Evolutionary conservation across 306 rosid genomes (phyloP), one percentile per base, ranked within the genome.

Genomic region (Astragalus membranaceus): DNA sequence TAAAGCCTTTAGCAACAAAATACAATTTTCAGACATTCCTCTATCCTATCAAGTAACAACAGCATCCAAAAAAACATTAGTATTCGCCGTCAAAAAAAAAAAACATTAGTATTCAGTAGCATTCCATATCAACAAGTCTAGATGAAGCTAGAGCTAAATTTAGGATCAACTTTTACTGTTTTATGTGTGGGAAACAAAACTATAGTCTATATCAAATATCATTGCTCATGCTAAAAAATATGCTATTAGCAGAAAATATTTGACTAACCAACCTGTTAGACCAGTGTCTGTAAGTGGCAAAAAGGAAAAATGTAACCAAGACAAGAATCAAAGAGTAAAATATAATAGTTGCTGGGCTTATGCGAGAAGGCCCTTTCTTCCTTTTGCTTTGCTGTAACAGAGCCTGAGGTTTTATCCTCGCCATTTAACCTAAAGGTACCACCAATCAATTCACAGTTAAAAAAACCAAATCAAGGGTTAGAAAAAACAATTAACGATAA

Each of bases 371-470:
- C 14, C 88, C 93, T 75, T 88, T 88, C 77, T 88, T 88, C 80
- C 85, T 88, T 82, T 88, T 88, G 87, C 93, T 88, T 79, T 88
- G 93, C 67, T 85, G 93, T 47, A 88, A 78, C 75, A 85, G 78
- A 71, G 93, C 77, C 82, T 85, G 90, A 42, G 93, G 93, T 64
- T 88, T 88, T 50, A 88, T 88, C 88, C 87, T 88, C 20, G 84
- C 93, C 93, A 88, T 88, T 7, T 42, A 52, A 12, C 79, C 64
- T 48, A 80, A 41, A 7, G 13, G 5, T 12, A 51, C 20, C 52
- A 59, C 14, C 58, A 57, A 55, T 17, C 58, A 57, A 55, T 43
- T 78, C 49, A 69, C 75, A 61, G 62, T 52, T 6, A 76, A 51
- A 8, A 75, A 70, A 78, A 44, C 16, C 2, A 64, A 64, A 36